Percentiles rank a stretch among this genome's conserved stretches.
phyloP scores from a whole-genome alignment of 257 asterid species.

The Solanum tacnaense region DNA sequence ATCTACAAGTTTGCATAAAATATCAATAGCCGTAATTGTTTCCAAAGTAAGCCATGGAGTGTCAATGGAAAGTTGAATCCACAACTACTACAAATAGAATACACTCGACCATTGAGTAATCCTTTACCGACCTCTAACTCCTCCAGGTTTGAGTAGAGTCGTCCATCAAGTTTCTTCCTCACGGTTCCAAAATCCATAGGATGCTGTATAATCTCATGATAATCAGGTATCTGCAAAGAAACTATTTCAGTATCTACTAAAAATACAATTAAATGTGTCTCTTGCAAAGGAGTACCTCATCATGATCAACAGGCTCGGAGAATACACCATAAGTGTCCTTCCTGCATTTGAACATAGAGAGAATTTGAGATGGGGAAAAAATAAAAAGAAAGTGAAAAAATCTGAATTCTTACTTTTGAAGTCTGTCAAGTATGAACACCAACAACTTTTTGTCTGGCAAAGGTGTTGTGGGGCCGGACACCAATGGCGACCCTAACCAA shows the following conservation, averaged over 20 bases:
- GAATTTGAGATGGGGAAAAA: neutral
- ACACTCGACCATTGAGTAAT: neutral
- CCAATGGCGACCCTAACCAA: constrained; percentile 79
- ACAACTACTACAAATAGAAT: neutral
- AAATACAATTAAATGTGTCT: neutral
- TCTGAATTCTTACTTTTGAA: constrained; percentile 64
- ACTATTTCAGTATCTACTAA: constrained; percentile 11
- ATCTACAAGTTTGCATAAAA: neutral
- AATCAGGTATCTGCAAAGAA: constrained; percentile 86
- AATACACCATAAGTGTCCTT: constrained; percentile 91
- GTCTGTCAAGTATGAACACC: constrained; percentile 95
- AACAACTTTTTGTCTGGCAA: constrained; percentile 97
- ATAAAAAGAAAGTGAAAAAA: constrained; percentile 12
- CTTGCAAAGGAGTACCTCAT: constrained; percentile 46
- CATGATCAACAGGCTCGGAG: constrained; percentile 88
- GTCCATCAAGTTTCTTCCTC: constrained; percentile 61
- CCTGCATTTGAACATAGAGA: constrained; percentile 32
- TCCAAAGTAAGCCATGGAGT: neutral
- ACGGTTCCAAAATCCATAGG: constrained; percentile 98
- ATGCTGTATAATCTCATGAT: constrained; percentile 66
- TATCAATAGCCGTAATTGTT: neutral
- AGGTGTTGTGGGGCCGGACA: constrained; percentile 81
- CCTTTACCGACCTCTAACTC: constrained; percentile 70
- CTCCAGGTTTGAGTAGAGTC: constrained; percentile 51
- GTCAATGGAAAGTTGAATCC: neutral